A percentile compares a stretch with the other conserved stretches of the same genome.
Evolutionary conservation across 768 basidiomycete genomes (phyloP).

Genomic region (Termitomyces sp.): DNA sequence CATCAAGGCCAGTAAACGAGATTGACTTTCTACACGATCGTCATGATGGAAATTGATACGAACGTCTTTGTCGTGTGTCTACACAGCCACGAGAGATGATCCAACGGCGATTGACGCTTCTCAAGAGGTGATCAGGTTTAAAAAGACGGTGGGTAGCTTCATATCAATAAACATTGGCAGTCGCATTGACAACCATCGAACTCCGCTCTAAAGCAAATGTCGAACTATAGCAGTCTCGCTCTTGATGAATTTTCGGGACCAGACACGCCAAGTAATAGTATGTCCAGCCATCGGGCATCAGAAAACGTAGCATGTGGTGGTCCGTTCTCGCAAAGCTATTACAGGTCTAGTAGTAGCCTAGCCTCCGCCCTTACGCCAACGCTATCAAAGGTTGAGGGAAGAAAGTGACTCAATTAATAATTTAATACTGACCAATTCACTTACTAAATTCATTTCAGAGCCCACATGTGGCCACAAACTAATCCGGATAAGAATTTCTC

Average conservation of each 20-base stretch:
- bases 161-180: background rate
- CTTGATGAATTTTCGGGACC: background rate
- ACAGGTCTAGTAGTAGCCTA: constrained; percentile 6
- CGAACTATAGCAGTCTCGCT: background rate
- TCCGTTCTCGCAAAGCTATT: background rate
- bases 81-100: background rate
- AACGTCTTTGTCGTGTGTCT: background rate
- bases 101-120: background rate
- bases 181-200: background rate
- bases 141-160: background rate
- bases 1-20: background rate
- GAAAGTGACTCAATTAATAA: background rate
- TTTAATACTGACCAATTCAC: background rate
- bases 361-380: constrained; percentile 4
- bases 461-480: background rate
- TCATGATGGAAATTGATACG: background rate
- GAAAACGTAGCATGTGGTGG: background rate
- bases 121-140: background rate
- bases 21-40: constrained; percentile 1
- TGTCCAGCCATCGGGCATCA: background rate
- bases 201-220: background rate
- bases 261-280: background rate
- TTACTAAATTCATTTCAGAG: background rate
- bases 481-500: background rate
- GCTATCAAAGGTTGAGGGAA: background rate